Percentiles rank a stretch among this genome's conserved stretches.
Conservation (phyloP, 2,329 filamentous ascomycete species). For the Eutypella sp. region DNA sequence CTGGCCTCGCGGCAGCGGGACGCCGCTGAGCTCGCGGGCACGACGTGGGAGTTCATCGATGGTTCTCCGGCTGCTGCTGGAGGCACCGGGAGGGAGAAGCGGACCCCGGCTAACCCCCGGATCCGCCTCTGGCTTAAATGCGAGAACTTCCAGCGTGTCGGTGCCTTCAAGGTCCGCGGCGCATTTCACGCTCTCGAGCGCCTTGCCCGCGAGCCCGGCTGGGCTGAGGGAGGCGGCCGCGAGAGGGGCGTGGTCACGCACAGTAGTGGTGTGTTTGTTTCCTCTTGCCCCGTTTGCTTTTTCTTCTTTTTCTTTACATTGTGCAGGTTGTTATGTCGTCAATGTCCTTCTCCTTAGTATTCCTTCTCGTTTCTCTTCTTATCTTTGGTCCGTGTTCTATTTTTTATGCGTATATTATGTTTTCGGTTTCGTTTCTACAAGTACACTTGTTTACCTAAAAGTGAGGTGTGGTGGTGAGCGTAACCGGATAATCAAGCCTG, state of each 20-base stretch:
- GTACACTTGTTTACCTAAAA: not conserved
- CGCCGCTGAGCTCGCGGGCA: slow-evolving; percentile 46
- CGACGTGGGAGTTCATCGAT: slow-evolving; percentile 38
- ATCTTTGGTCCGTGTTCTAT: not conserved
- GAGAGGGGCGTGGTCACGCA: slow-evolving; percentile 79
- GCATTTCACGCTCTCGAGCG: slow-evolving; percentile 81
- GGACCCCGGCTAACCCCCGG: slow-evolving; percentile 55
- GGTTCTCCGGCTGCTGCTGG: not conserved
- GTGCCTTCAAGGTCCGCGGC: slow-evolving; percentile 88
- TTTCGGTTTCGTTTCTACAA: not conserved
- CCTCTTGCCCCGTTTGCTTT: slow-evolving; percentile 6
- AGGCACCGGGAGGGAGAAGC: slow-evolving; percentile 29
- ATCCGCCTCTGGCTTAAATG: slow-evolving; percentile 89
- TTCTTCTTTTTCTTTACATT: slow-evolving; percentile 3
- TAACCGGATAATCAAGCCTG: not conserved
- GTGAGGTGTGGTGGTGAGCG: not conserved
- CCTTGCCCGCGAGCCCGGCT: slow-evolving; percentile 57
- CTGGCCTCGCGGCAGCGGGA: slow-evolving; percentile 70
- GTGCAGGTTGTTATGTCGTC: not conserved
- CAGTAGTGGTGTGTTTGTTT: slow-evolving; percentile 62
- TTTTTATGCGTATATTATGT: not conserved
- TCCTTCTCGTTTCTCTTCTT: not conserved
- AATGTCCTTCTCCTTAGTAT: not conserved
- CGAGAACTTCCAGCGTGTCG: slow-evolving; percentile 86
- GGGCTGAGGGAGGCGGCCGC: slow-evolving; percentile 54